phyloP scores from a whole-genome alignment of 345 rosid species.

The Excoecaria agallocha region DNA sequence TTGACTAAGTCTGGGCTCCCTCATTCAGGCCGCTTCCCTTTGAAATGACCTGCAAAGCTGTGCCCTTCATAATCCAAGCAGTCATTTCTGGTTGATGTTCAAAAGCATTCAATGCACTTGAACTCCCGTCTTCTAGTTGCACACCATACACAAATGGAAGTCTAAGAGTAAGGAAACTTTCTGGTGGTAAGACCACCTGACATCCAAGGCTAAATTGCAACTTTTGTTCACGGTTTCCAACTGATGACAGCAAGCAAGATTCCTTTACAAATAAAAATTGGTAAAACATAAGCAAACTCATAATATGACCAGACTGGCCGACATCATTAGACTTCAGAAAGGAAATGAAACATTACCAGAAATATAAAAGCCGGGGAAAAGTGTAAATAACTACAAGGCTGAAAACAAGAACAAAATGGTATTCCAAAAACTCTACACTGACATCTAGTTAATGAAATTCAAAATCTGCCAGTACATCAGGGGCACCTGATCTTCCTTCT shows the following conservation, averaged over 20 bases:
- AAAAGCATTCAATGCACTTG: constrained; percentile 56
- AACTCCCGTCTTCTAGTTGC: constrained; percentile 48
- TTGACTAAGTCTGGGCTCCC: constrained; percentile 26
- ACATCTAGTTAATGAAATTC: background rate
- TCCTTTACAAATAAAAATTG: constrained; percentile 38
- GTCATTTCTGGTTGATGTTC: constrained; percentile 69
- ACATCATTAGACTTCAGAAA: constrained; percentile 3
- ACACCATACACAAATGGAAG: constrained; percentile 81
- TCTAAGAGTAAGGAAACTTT: constrained; percentile 69
- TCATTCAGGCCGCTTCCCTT: constrained; percentile 43
- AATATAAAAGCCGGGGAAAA: background rate
- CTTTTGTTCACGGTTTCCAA: constrained; percentile 45
- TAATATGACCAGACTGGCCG: background rate
- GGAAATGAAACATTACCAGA: background rate
- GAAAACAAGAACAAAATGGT: background rate
- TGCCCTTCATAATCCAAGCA: constrained; percentile 70
- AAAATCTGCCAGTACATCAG: background rate
- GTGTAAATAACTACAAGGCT: background rate
- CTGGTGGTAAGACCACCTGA: constrained; percentile 69
- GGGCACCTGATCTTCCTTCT: background rate
- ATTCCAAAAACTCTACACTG: background rate
- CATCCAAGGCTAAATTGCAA: constrained; percentile 68
- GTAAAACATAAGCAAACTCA: constrained; percentile 4
- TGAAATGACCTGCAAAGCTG: constrained; percentile 55
- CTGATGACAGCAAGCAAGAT: constrained; percentile 55